A percentile compares a stretch with the other conserved stretches of the same genome.
These are phyloP conservation scores for Talaromyces nanjingensis DNA, from an alignment of 495 filamentous ascomycete species.

Conservation along the genomic window DNA sequence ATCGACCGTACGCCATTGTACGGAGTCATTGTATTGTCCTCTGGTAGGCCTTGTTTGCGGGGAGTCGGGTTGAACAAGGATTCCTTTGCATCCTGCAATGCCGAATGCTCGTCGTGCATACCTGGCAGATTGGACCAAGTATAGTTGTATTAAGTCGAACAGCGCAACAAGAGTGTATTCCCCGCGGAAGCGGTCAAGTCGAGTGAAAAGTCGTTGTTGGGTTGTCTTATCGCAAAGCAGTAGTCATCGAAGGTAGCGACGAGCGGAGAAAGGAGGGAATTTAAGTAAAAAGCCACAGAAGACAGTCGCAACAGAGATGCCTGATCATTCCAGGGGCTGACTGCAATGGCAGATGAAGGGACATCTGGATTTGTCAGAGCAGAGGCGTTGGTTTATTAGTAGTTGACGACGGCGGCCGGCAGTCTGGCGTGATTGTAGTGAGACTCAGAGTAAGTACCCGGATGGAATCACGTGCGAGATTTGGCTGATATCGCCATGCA, in stretches of 20 bases:
- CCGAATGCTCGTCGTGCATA: background rate
- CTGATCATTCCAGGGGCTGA: background rate
- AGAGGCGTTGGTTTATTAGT: background rate
- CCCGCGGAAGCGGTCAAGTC: background rate
- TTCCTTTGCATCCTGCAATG: background rate
- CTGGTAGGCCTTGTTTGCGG: constrained; percentile 7
- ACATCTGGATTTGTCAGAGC: background rate
- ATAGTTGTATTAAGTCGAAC: background rate
- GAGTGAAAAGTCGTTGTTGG: background rate
- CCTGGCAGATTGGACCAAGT: background rate
- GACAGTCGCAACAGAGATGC: background rate
- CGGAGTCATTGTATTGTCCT: constrained; percentile 5
- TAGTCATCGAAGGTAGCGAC: background rate
- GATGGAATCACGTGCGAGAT: constrained; percentile 3
- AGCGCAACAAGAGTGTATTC: background rate
- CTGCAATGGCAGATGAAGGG: background rate
- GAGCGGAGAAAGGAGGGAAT: background rate
- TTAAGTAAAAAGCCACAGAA: background rate
- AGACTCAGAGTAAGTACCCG: background rate
- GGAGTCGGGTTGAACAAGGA: background rate
- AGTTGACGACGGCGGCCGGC: background rate
- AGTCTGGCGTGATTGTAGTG: background rate
- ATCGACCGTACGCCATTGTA: constrained; percentile 6
- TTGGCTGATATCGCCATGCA: background rate
- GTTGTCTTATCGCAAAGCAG: background rate